These are phyloP conservation scores for Pulveroboletus sp. DNA, from an alignment of 768 basidiomycete species.

Conservation along the genomic window DNA sequence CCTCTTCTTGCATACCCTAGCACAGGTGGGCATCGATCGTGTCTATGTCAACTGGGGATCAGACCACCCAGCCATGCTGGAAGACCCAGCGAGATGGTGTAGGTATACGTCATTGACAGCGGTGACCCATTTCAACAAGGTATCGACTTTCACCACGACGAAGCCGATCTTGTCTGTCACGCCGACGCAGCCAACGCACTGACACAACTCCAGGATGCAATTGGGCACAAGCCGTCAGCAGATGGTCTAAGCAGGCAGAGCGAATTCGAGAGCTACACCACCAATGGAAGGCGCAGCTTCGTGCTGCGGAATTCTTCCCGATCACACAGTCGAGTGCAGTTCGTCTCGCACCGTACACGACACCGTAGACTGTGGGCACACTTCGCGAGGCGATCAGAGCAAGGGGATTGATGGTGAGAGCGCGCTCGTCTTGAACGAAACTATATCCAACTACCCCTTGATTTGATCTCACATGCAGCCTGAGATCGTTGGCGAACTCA, in stretches of 20 bases:
- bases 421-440: slow-evolving; percentile 57
- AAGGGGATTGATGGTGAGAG: slow-evolving; percentile 33
- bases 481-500: slow-evolving; percentile 43
- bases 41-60: slow-evolving; percentile 76
- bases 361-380: slow-evolving; percentile 46
- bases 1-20: slow-evolving; percentile 54
- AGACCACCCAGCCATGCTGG: slow-evolving; percentile 67
- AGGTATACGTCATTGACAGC: slow-evolving; percentile 58
- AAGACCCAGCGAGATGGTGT: slow-evolving; percentile 49
- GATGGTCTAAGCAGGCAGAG: slow-evolving; percentile 13
- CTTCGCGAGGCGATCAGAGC: slow-evolving; percentile 40
- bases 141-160: slow-evolving; percentile 47
- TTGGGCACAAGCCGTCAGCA: slow-evolving; percentile 10
- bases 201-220: slow-evolving; percentile 38
- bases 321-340: slow-evolving; percentile 14
- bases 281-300: slow-evolving; percentile 26
- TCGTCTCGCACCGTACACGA: slow-evolving; percentile 25
- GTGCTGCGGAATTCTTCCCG: slow-evolving; percentile 31
- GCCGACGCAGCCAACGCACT: slow-evolving; percentile 53
- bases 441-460: slow-evolving; percentile 49
- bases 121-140: slow-evolving; percentile 55
- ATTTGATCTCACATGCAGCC: slow-evolving; percentile 59
- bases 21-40: slow-evolving; percentile 57
- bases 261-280: slow-evolving; percentile 19
- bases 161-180: slow-evolving; percentile 55